Evolutionary conservation across 2,329 filamentous ascomycete genomes (phyloP).

Genomic region (Aspergillus unguis): DNA sequence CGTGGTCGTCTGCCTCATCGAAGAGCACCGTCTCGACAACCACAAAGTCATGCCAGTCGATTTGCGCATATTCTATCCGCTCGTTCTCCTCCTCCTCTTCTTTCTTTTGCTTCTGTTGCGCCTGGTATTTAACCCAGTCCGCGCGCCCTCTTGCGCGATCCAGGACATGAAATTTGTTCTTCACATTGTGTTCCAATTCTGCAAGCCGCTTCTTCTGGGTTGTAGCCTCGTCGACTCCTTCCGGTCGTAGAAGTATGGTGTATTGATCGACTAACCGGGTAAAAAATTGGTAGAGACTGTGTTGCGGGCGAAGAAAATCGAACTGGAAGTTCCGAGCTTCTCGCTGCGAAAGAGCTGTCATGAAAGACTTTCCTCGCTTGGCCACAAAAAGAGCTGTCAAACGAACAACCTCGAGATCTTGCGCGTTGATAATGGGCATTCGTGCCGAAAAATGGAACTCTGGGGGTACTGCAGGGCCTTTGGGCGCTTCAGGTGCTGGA

Average conservation of each 20-base stretch:
- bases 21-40: conserved; percentile 95
- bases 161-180: conserved; percentile 76
- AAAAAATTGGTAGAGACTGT: conserved; percentile 95
- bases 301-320: conserved; percentile 90
- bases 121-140: conserved; percentile 81
- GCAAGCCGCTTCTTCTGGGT: conserved; percentile 69
- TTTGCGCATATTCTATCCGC: conserved; percentile 71
- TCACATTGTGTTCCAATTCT: conserved; percentile 69
- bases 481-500: conserved; percentile 61
- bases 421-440: conserved; percentile 95
- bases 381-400: conserved; percentile 89
- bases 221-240: conserved; percentile 66
- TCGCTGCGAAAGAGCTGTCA: conserved; percentile 82
- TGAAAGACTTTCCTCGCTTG: conserved; percentile 86
- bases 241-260: conserved; percentile 68
- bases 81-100: conserved; percentile 85
- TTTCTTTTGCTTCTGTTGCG: conserved; percentile 80
- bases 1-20: conserved; percentile 79
- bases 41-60: conserved; percentile 97
- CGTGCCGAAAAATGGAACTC: conserved; percentile 91
- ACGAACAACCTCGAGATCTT: conserved; percentile 72
- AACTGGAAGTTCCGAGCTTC: conserved; percentile 92
- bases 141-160: conserved; percentile 79
- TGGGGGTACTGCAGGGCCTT: conserved; percentile 78
- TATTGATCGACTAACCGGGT: conserved; percentile 91